Percentiles rank a stretch among this genome's conserved stretches.
phyloP scores from a whole-genome alignment of 2,329 filamentous ascomycete genomes.

The Microcyclosporella mali region DNA sequence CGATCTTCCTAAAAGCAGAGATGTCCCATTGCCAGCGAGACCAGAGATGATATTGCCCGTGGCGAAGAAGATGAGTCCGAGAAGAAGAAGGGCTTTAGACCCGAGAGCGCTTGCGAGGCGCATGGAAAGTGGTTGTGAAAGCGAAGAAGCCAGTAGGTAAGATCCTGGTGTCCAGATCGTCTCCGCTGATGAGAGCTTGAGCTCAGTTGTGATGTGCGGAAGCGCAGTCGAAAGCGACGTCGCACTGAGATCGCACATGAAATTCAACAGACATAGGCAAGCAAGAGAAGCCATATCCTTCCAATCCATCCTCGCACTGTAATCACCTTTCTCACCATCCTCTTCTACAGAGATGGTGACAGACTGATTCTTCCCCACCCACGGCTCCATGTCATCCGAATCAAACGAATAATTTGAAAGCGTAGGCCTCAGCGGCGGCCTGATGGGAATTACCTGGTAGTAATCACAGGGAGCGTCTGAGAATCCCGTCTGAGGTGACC shows the following conservation, averaged over 20 bases:
- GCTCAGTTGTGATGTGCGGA: constrained; percentile 7
- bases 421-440: constrained; percentile 15
- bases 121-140: constrained; percentile 37
- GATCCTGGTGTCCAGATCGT: constrained; percentile 38
- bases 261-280: constrained; percentile 10
- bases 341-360: not conserved
- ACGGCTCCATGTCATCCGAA: constrained; percentile 8
- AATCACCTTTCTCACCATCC: not conserved
- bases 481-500: constrained; percentile 17
- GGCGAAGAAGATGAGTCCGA: constrained; percentile 33
- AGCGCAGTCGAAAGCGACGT: constrained; percentile 10
- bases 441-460: constrained; percentile 11
- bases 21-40: not conserved
- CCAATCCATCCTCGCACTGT: not conserved
- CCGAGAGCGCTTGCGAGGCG: constrained; percentile 38
- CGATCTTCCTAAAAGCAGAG: constrained; percentile 32
- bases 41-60: constrained; percentile 34
- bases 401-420: constrained; percentile 15
- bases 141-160: constrained; percentile 35
- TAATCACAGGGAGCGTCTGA: constrained; percentile 15
- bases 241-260: constrained; percentile 7
- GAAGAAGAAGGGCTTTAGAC: constrained; percentile 34
- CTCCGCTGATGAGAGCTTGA: constrained; percentile 3
- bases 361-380: constrained; percentile 6
- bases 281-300: constrained; percentile 6